These are phyloP conservation scores for Aethionema arabicum DNA, from an alignment of 345 rosid species.

Conservation along the genomic window DNA sequence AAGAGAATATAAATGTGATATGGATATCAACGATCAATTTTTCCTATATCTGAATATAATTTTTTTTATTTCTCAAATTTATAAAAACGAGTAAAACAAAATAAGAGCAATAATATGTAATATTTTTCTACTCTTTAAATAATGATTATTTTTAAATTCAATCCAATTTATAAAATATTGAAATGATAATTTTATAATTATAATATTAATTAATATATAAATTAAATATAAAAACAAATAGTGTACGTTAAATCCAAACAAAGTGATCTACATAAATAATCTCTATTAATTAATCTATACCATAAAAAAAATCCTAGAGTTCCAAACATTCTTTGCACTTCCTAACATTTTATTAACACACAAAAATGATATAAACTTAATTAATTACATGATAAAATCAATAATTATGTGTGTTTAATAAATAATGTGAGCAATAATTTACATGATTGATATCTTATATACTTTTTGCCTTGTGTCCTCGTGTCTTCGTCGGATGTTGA, in stretches of 20 bases:
- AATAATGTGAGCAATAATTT: constrained; percentile 4
- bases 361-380: neutral
- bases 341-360: constrained; percentile 3
- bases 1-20: too few species aligned
- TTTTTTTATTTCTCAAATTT: too few species aligned
- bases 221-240: too few species aligned
- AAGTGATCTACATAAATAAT: neutral
- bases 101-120: too few species aligned
- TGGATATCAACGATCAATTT: too few species aligned
- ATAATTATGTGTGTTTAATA: constrained; percentile 4
- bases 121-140: neutral
- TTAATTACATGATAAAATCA: neutral
- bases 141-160: neutral
- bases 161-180: neutral
- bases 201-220: too few species aligned
- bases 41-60: too few species aligned
- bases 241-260: neutral
- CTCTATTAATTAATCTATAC: neutral
- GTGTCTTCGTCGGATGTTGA: constrained; percentile 33
- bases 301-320: neutral
- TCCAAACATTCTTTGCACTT: constrained; percentile 12
- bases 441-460: constrained; percentile 4
- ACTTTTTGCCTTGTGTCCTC: neutral
- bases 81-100: too few species aligned
- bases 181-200: too few species aligned